Conservation (phyloP, 2,329 filamentous ascomycete species). For the Piedraia hortae region DNA sequence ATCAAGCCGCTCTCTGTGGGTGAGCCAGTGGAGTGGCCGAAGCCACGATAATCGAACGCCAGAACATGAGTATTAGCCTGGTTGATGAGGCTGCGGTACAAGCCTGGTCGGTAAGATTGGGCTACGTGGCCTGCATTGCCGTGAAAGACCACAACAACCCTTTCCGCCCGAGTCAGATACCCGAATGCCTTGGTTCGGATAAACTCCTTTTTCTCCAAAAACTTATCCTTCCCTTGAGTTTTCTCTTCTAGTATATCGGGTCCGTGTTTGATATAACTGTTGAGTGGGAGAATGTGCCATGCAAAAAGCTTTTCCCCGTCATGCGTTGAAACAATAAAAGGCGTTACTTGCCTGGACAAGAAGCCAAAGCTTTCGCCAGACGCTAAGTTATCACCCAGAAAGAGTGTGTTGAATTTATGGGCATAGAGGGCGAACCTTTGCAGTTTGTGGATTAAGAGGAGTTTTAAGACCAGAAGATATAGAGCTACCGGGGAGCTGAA, state of each 20-base stretch:
- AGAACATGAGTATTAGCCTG: conserved; percentile 52
- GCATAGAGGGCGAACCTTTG: conserved; percentile 60
- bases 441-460: conserved; percentile 32
- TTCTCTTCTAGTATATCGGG: conserved; percentile 25
- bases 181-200: conserved; percentile 24
- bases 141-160: conserved; percentile 23
- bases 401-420: conserved; percentile 44
- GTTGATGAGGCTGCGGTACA: conserved; percentile 50
- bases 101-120: conserved; percentile 46
- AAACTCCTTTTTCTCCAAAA: conserved; percentile 21
- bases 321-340: conserved; percentile 47
- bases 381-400: conserved; percentile 49
- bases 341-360: conserved; percentile 63
- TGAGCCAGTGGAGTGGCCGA: conserved; percentile 50
- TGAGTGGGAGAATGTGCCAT: conserved; percentile 70
- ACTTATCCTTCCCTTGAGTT: conserved; percentile 18
- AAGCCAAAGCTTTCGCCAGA: conserved; percentile 67
- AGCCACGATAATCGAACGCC: conserved; percentile 78
- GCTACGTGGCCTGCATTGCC: conserved; percentile 70
- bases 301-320: conserved; percentile 59
- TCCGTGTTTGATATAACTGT: conserved; percentile 48
- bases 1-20: conserved; percentile 64
- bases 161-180: conserved; percentile 23
- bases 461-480: conserved; percentile 9
- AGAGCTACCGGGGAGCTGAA: no score